Conservation (phyloP, 2,329 filamentous ascomycete species). For the Endocalyx cinctus region DNA sequence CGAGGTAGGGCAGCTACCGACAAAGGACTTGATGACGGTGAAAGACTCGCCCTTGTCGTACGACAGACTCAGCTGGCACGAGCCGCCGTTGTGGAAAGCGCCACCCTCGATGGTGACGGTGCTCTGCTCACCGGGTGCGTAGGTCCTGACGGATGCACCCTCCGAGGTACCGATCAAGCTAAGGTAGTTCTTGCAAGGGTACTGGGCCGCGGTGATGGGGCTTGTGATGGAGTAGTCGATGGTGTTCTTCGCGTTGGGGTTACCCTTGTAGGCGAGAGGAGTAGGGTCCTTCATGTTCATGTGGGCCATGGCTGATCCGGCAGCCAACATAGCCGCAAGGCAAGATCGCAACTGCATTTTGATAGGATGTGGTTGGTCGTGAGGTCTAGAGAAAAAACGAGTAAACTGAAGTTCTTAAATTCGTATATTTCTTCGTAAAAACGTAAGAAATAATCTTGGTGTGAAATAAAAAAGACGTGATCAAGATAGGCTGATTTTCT, state of each 20-base stretch:
- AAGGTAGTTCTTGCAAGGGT: slow-evolving; percentile 68
- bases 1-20: slow-evolving; percentile 33
- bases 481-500: no score
- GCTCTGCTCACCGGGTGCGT: slow-evolving; percentile 57
- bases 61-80: slow-evolving; percentile 70
- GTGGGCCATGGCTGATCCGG: slow-evolving; percentile 45
- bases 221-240: slow-evolving; percentile 70
- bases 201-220: slow-evolving; percentile 63
- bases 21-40: slow-evolving; percentile 48
- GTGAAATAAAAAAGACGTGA: no score
- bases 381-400: no score
- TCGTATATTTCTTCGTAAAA: no score
- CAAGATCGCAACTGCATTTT: slow-evolving; percentile 38
- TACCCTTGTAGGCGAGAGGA: slow-evolving; percentile 50
- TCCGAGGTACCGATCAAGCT: slow-evolving; percentile 41
- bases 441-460: no score
- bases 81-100: slow-evolving; percentile 64
- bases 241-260: slow-evolving; percentile 38
- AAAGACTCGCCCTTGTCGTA: slow-evolving; percentile 68
- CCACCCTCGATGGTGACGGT: slow-evolving; percentile 60
- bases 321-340: slow-evolving; percentile 35
- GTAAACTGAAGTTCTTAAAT: no score
- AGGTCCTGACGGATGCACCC: slow-evolving; percentile 55
- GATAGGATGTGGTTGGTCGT: slow-evolving; percentile 13
- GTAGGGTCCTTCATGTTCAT: slow-evolving; percentile 52